Evolutionary conservation across 345 rosid genomes (phyloP), one percentile per base, ranked within the genome.

Genomic region (Citrus inodora): DNA sequence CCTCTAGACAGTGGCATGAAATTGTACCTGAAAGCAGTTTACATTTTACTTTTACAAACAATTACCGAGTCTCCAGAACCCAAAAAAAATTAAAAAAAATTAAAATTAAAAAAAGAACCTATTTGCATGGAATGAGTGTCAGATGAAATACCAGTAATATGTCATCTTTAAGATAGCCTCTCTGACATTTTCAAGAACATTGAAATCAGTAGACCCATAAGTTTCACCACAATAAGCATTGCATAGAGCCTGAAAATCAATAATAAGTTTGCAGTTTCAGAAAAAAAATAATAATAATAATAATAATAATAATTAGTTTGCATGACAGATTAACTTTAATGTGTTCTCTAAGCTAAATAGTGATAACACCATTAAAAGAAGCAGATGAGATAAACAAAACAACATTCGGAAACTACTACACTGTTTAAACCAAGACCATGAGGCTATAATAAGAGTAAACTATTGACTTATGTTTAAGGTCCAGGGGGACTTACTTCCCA

Each of bases 1-100:
- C 99, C 98, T 87, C 99, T 92, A 53, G 95, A 88, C 73, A 96
- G 82, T 28, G 98, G 99, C 99, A 93, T 93, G 83, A 96, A 93
- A 82, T 92, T 96, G 80, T 93, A 96, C 98, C 99, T 96, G 88
- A 16, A 70, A 71, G 60, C 70, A 62, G 71, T 37, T 71, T 1
- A 73, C 33, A 42, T 11, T 76, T 1, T 56, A 37, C 73, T 75
- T 32, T 30, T 0, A 60, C 11, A 70, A 71, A 78, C 33, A 78
- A 46, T 60, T 24, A 38, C 9, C 56, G 63, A 48, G 53, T 21
- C 33, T 65, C 70, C n/a, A 51, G 40, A 30, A 42, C 14, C 51
- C 40, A 4, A 37, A 37, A 37, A 37, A 37, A 37, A 38, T 0
- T 2, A 2, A 3, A 53, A 5, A 78, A 80, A 51, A 5, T 35